A percentile compares a stretch with the other conserved stretches of the same genome.
Conservation (phyloP, 257 asterid genomes). For the Coffea eugenioides region DNA sequence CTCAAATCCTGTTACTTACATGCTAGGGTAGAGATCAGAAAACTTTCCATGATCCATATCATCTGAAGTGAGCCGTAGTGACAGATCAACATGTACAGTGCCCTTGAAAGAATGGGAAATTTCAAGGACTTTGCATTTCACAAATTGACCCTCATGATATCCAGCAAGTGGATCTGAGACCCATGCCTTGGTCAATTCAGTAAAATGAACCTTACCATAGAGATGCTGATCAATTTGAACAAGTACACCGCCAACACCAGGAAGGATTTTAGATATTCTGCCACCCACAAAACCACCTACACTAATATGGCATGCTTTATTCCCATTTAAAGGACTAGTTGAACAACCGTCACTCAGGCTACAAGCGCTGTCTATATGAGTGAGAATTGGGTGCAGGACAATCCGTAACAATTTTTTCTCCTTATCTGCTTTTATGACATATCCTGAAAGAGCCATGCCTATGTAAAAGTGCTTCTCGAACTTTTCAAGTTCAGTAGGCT, state of each 20-base stretch:
- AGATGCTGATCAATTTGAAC: conserved; percentile 70
- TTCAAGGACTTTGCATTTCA: conserved; percentile 79
- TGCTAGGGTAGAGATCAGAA: conserved; percentile 24
- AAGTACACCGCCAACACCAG: conserved; percentile 82
- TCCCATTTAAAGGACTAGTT: conserved; percentile 25
- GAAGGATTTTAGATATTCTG: conserved; percentile 75
- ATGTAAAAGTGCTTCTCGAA: conserved; percentile 67
- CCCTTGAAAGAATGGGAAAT: conserved; percentile 46
- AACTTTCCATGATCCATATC: conserved; percentile 25
- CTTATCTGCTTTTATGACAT: conserved; percentile 48
- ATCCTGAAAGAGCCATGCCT: conserved; percentile 69
- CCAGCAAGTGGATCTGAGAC: conserved; percentile 68
- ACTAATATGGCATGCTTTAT: conserved; percentile 38
- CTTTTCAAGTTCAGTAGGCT: conserved; percentile 68
- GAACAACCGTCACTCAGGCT: conserved; percentile 22
- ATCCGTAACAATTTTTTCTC: conserved; percentile 78
- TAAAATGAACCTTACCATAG: conserved; percentile 88
- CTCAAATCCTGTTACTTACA: conserved; percentile 43
- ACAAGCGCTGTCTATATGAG: conserved; percentile 20
- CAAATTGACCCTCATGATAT: conserved; percentile 75
- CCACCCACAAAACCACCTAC: conserved; percentile 79
- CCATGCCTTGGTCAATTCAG: conserved; percentile 68
- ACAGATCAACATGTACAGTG: conserved; percentile 72
- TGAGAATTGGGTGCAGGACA: conserved; percentile 41
- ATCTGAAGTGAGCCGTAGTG: conserved; percentile 49